Evolutionary conservation across 306 rosid genomes (phyloP), one percentile per base, ranked within the genome.

Genomic region (Sesbania bispinosa): DNA sequence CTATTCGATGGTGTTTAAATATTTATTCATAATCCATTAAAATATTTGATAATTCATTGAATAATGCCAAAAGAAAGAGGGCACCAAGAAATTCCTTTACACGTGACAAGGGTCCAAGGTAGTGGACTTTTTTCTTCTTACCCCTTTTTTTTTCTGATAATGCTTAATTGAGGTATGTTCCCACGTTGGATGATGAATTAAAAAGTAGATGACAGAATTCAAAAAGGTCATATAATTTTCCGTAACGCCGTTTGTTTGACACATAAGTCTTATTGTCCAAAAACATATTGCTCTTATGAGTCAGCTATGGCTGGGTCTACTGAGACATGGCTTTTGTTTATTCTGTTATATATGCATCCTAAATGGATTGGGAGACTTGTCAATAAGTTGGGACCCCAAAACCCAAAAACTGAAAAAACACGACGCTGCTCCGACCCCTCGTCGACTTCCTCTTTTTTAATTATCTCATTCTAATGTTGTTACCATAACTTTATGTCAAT

Each of bases 121-220:
- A 66, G 50, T 36, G 77, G 67, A 63, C 62, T 52, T 30, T 20
- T 41, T n/a, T 0, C 4, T 38, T 4, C 54, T n/a, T 42, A 7
- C n/a, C 24, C 45, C 7, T 52, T 16, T 6, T 3, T 30, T 15
- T 30, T 62, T 10, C 30, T 52, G 27, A 21, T 24, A 45, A 39
- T 10, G 18, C 9, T 63, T 21, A 60, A 30, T 47, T 33, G 23
- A 41, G 79, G 50, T 43, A 4, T 41, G 39, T 24, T 71, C 41
- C 51, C 67, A 50, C 50, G 68, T 51, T 76, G 33, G 53, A 48
- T 71, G 81, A 9, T 35, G n/a, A n/a, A 75, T 65, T 72, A 41
- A 62, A 62, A 62, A 48, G 62, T 21, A 47, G 6, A 15, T 48
- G 23, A 62, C 14, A 4, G 48, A 19, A 51, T 23, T 43, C 19